These are phyloP conservation scores for Phaeosphaeria sp. DNA, from an alignment of 2,329 filamentous ascomycete genomes.

Conservation along the genomic window DNA sequence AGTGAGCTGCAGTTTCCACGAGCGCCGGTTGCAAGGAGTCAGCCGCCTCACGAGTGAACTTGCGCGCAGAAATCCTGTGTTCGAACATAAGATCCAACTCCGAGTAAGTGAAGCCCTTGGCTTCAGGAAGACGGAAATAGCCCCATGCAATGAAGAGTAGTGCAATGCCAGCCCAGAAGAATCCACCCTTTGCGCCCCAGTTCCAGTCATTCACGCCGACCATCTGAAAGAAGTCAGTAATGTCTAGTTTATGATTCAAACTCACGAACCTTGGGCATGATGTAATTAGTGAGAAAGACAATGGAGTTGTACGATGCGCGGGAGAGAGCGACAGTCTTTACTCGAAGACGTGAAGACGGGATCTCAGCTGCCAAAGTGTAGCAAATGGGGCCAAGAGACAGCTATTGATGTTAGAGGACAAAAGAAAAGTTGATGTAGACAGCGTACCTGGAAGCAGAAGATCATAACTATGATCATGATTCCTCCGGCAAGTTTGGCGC, in stretches of 20 bases:
- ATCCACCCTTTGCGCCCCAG: conserved; percentile 31
- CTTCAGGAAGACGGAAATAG: conserved; percentile 31
- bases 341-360: conserved; percentile 78
- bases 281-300: conserved; percentile 28
- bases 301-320: conserved; percentile 52
- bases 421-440: neutral
- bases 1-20: conserved; percentile 20
- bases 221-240: conserved; percentile 10
- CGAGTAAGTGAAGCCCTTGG: conserved; percentile 27
- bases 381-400: conserved; percentile 79
- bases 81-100: conserved; percentile 32
- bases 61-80: conserved; percentile 30
- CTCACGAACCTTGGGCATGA: conserved; percentile 21
- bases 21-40: conserved; percentile 24
- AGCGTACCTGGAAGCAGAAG: conserved; percentile 30
- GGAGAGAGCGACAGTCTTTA: conserved; percentile 86
- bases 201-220: conserved; percentile 32
- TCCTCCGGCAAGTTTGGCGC: conserved; percentile 51
- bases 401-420: conserved; percentile 74
- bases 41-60: conserved; percentile 28
- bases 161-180: conserved; percentile 30
- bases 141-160: conserved; percentile 27
- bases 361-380: conserved; percentile 86
- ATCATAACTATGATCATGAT: conserved; percentile 32
- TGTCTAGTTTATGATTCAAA: too few species aligned